phyloP scores from a whole-genome alignment of 352 stramenopile species.

The Pythium apleroticum region DNA sequence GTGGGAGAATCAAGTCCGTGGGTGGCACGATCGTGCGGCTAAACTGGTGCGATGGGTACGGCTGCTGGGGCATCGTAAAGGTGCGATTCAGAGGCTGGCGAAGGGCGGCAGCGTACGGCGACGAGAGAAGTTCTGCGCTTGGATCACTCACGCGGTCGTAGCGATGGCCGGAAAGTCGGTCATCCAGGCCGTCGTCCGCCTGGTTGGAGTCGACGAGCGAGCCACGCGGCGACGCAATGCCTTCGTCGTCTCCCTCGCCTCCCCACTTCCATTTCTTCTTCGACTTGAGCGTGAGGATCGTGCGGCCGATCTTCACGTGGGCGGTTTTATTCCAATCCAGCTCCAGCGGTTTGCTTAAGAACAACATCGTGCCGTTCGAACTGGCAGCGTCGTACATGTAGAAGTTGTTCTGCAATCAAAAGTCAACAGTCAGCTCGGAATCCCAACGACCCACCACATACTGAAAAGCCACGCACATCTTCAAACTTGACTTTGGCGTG shows the following conservation, averaged over 20 bases:
- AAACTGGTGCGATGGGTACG: conserved; percentile 22
- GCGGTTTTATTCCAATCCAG: conserved; percentile 83
- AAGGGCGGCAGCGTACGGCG: conserved; percentile 24
- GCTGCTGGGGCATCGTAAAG: conserved; percentile 15
- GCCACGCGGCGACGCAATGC: conserved; percentile 6
- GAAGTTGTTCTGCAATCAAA: conserved; percentile 61
- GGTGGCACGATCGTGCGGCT: conserved; percentile 9
- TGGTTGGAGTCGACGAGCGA: conserved; percentile 12
- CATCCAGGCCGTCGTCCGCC: conserved; percentile 5
- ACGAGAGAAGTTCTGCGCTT: conserved; percentile 28
- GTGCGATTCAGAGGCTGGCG: conserved; percentile 30
- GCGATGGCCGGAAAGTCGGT: conserved; percentile 10
- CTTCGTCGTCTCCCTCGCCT: conserved; percentile 27
- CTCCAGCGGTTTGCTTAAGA: conserved; percentile 75
- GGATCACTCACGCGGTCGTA: conserved; percentile 25
- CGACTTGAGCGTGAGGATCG: conserved; percentile 79
- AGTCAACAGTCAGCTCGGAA: background rate
- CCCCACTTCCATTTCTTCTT: conserved; percentile 87
- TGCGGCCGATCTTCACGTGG: conserved; percentile 84
- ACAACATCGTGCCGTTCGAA: conserved; percentile 88
- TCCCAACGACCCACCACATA: background rate
- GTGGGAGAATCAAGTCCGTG: conserved; percentile 4
- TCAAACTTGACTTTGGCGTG: conserved; percentile 83
- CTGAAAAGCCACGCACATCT: conserved; percentile 47
- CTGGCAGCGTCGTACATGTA: conserved; percentile 70